Conservation (phyloP, 352 stramenopile species). For the Thalassiosira oceanica region DNA sequence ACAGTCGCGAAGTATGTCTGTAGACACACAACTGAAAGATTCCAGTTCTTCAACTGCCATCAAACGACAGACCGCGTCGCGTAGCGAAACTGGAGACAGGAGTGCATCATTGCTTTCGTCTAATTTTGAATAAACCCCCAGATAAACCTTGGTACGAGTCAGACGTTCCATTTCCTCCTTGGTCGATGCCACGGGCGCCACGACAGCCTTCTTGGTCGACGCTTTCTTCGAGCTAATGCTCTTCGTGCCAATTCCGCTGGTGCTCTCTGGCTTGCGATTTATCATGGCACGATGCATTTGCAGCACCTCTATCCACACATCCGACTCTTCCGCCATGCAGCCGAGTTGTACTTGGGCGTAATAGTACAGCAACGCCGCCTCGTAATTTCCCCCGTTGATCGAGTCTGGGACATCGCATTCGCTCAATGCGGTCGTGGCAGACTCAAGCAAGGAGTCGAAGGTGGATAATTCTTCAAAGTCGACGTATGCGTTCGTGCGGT, state of each 20-base stretch:
- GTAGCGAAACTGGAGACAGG: too few species aligned
- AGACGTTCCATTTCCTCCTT: not conserved
- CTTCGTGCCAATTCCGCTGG: not conserved
- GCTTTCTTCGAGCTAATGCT: constrained; percentile 5
- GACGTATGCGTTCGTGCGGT: constrained; percentile 3
- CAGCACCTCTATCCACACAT: constrained; percentile 30
- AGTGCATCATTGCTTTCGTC: too few species aligned
- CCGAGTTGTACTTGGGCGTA: constrained; percentile 27
- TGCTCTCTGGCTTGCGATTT: constrained; percentile 35
- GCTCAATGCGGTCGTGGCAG: constrained; percentile 6
- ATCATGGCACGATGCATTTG: constrained; percentile 13
- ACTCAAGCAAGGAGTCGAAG: constrained; percentile 3
- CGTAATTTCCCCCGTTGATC: not conserved
- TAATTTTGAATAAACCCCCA: too few species aligned
- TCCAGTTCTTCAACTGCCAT: too few species aligned
- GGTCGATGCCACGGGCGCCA: not conserved
- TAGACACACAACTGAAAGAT: too few species aligned
- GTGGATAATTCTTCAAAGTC: constrained; percentile 13
- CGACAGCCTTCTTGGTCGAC: not conserved
- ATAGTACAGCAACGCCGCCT: constrained; percentile 14
- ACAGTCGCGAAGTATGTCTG: too few species aligned
- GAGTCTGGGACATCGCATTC: not conserved
- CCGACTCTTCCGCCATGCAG: constrained; percentile 16
- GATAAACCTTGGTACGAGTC: too few species aligned
- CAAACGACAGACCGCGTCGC: too few species aligned